Evolutionary conservation across 108 stramenopile species (phyloP).

Genomic region (Nannochloropsis oceanica): DNA sequence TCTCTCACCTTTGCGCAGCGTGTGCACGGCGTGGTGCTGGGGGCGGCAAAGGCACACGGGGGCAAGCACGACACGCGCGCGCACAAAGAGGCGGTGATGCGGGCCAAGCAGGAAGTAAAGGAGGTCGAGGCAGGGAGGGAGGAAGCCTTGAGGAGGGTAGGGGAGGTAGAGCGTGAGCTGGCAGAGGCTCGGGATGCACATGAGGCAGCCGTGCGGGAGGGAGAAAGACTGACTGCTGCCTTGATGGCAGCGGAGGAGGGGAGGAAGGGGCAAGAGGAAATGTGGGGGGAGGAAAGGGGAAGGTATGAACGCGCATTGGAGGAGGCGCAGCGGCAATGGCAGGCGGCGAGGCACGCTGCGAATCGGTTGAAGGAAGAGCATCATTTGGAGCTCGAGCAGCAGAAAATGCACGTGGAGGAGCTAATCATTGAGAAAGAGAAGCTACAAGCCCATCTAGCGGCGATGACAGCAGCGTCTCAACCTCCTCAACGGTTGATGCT

Average conservation of each 20-base stretch:
- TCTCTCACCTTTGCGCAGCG: constrained; percentile 60
- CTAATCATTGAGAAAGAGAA: background rate
- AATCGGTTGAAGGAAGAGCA: background rate
- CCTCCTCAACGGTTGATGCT: background rate
- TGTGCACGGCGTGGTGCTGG: constrained; percentile 15
- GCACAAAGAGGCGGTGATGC: background rate
- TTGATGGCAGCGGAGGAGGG: background rate
- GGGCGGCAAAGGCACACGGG: background rate
- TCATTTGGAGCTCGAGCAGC: background rate
- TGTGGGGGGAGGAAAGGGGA: background rate
- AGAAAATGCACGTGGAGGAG: background rate
- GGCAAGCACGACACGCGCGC: background rate
- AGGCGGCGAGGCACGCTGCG: background rate
- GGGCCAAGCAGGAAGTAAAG: background rate
- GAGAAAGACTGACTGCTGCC: background rate
- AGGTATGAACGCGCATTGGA: background rate
- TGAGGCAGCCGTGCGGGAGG: background rate
- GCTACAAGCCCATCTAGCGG: background rate
- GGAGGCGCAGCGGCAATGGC: background rate
- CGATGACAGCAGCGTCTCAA: background rate
- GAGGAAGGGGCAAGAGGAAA: background rate
- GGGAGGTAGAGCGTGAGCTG: background rate
- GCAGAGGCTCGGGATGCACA: background rate
- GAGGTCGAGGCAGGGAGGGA: background rate
- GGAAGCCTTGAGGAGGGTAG: background rate